Evolutionary conservation across 139 green algal genomes (phyloP), one percentile per base, ranked within the genome.

Genomic region (Limnomonas spitsbergensis): DNA sequence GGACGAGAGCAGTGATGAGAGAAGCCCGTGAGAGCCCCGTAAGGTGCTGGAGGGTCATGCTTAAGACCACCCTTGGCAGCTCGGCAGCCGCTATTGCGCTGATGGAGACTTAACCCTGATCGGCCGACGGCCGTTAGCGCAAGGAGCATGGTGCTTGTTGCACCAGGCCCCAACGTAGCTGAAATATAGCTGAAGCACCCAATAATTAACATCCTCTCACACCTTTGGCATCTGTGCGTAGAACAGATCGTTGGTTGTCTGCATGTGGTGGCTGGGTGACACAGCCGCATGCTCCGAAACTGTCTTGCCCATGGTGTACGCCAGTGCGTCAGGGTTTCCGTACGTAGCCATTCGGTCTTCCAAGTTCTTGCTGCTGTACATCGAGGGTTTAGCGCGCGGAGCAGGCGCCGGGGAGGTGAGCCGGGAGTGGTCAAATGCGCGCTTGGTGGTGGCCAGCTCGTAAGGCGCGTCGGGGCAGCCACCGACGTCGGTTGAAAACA

Each of bases 281-380:
- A 29, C 47, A 29, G 47, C 14, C 47, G 14, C 47, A 29, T 61
- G 14, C 47, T 61, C 47, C 14, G 47, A 20, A 14, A 20, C 20
- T 14, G 20, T 61, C 14, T 61, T 14, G 47, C 47, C 47, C 20
- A 61, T 29, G 14, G 47, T 61, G 47, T 61, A 61, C 14, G 47
- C 47, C 20, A 61, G 14, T 29, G 47, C 14, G 14, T 14, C 47
- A 29, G 47, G 47, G 47, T 61, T 20, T 61, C 47, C 20, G 47
- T 61, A 61, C 14, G 47, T 61, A 29, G 47, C 47, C 14, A 61
- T 61, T 20, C 47, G 14, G 14, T 61, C 47, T 20, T 61, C 47
- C 14, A 61, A 20, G 47, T 61, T 61, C 47, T 61, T 61, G 47
- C 47, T 61, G 47, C 47, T 61, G 47, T 61, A 61, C 47, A 61